Conservation (phyloP, 306 rosid genomes). For the Trichosanthes cucumerina region DNA sequence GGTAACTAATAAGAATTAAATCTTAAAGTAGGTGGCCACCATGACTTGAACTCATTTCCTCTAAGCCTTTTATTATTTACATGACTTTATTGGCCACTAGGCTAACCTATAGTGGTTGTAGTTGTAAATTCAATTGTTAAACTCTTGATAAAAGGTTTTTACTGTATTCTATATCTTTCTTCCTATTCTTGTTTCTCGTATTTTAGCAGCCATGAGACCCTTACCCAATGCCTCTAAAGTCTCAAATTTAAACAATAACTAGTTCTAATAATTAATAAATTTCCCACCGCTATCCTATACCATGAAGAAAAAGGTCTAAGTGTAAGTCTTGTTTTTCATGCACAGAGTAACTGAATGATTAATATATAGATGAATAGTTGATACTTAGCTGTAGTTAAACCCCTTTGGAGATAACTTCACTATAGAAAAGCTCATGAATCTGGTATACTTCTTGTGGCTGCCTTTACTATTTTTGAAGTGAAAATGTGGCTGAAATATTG, state of each 20-base stretch:
- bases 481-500: not conserved
- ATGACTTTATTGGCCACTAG: too few relatives aligned
- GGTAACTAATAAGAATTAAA: too few relatives aligned
- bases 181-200: not conserved
- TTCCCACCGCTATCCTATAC: not conserved
- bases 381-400: not conserved
- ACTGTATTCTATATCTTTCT: not conserved
- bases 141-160: not conserved
- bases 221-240: not conserved
- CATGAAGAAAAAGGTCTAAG: not conserved
- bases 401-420: not conserved
- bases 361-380: not conserved
- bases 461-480: not conserved
- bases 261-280: not conserved
- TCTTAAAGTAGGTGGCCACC: too few relatives aligned
- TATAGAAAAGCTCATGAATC: not conserved
- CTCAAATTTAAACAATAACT: not conserved
- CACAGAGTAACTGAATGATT: not conserved
- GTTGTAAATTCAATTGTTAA: not conserved
- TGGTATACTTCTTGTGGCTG: not conserved
- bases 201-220: not conserved
- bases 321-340: not conserved
- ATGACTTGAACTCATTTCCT: too few relatives aligned
- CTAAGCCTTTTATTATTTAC: too few relatives aligned
- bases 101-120: too few relatives aligned